Evolutionary conservation across 441 rosid species (phyloP).

Genomic region (Bocquillonia castaneifolia): DNA sequence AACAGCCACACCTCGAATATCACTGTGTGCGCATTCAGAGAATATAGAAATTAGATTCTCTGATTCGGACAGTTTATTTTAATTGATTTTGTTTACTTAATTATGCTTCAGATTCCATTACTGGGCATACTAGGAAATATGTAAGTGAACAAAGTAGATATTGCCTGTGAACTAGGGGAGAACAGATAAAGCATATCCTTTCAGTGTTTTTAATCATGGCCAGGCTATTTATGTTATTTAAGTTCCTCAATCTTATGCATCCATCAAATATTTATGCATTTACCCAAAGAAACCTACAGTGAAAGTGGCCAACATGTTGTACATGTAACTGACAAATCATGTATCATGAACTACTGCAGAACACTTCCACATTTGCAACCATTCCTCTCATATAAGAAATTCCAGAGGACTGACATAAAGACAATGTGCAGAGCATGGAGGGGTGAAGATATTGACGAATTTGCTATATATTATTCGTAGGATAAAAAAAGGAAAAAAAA

Average conservation of each 20-base stretch:
- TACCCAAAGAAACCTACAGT: neutral
- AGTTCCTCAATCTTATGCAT: neutral
- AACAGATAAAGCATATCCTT: neutral
- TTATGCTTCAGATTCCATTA: neutral
- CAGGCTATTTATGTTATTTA: neutral
- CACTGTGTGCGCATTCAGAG: conserved; percentile 41
- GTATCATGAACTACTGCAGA: neutral
- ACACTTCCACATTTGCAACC: neutral
- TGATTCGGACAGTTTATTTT: neutral
- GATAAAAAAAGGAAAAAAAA: neutral
- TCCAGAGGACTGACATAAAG: neutral
- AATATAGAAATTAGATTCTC: neutral
- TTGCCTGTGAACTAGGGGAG: neutral
- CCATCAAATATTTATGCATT: neutral
- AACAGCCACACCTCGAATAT: conserved; percentile 92
- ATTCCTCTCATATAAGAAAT: neutral
- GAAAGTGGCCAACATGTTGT: too few species aligned
- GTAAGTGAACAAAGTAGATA: neutral
- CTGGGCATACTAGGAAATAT: neutral
- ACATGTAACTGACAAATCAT: neutral
- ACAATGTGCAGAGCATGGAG: neutral
- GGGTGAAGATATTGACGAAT: neutral
- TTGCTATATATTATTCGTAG: neutral
- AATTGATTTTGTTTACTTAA: neutral
- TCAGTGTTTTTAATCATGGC: neutral